A percentile compares a stretch with the other conserved stretches of the same genome.
Conservation (phyloP, 2,329 filamentous ascomycete genomes). For the Pseudogymnoascus sp. region DNA sequence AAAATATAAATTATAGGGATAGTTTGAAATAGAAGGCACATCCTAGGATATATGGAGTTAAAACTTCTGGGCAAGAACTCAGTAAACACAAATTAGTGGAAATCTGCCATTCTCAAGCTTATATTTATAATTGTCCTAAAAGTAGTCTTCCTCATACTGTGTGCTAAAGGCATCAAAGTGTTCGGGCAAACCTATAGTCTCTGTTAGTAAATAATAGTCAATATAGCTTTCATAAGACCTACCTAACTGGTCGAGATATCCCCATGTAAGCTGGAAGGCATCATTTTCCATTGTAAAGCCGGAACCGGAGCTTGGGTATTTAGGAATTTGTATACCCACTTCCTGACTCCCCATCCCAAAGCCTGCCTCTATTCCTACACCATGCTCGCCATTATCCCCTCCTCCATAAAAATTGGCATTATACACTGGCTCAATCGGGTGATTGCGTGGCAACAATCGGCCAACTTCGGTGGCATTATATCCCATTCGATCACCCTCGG, state of each 20-base stretch:
- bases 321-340: background rate
- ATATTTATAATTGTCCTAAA: background rate
- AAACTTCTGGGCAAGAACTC: background rate
- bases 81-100: background rate
- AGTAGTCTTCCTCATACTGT: background rate
- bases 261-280: background rate
- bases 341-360: background rate
- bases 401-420: background rate
- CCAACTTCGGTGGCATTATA: background rate
- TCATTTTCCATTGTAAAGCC: background rate
- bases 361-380: background rate
- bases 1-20: background rate
- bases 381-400: background rate
- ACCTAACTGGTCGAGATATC: background rate
- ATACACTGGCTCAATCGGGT: background rate
- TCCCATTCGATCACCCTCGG: background rate
- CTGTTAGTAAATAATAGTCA: background rate
- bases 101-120: background rate
- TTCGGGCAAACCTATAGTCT: background rate
- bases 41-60: background rate
- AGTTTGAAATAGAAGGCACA: background rate
- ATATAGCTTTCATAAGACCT: background rate
- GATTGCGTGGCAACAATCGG: background rate
- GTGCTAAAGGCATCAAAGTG: background rate
- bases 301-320: background rate